phyloP scores from a whole-genome alignment of 1,139 yeast genomes.

The Saccharomycopsis crataegensis region DNA sequence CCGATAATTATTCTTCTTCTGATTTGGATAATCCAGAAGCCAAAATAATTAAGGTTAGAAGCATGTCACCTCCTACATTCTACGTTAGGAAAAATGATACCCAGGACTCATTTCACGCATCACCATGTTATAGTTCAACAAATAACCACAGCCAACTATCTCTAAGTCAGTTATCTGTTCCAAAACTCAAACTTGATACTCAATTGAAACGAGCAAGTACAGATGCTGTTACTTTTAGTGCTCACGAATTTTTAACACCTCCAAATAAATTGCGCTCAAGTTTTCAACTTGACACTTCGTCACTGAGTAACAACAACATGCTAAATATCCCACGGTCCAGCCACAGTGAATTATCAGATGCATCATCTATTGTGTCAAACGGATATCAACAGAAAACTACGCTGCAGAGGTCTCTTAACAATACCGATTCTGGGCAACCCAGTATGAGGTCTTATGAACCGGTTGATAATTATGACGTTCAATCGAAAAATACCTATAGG shows the following conservation, averaged over 20 bases:
- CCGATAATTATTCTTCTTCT: not conserved
- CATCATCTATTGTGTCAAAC: too few relatives aligned
- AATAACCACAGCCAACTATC: too few relatives aligned
- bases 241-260: not conserved
- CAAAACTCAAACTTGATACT: not conserved
- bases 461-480: not conserved
- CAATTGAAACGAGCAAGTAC: conserved; percentile 1
- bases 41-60: not conserved
- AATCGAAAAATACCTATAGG: not conserved
- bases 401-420: too few relatives aligned
- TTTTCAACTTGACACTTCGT: not conserved
- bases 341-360: too few relatives aligned
- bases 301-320: too few relatives aligned
- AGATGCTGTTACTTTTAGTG: not conserved
- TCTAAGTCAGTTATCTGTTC: too few relatives aligned
- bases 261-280: not conserved
- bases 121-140: not conserved
- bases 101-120: not conserved
- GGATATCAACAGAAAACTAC: too few relatives aligned
- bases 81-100: not conserved
- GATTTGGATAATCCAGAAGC: not conserved
- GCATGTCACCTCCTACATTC: not conserved
- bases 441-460: not conserved
- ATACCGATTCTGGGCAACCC: too few relatives aligned
- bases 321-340: too few relatives aligned